Evolutionary conservation across 192 early-diverging fungal genomes (phyloP), one percentile per base, ranked within the genome.

Genomic region (Coemansia sp.): DNA sequence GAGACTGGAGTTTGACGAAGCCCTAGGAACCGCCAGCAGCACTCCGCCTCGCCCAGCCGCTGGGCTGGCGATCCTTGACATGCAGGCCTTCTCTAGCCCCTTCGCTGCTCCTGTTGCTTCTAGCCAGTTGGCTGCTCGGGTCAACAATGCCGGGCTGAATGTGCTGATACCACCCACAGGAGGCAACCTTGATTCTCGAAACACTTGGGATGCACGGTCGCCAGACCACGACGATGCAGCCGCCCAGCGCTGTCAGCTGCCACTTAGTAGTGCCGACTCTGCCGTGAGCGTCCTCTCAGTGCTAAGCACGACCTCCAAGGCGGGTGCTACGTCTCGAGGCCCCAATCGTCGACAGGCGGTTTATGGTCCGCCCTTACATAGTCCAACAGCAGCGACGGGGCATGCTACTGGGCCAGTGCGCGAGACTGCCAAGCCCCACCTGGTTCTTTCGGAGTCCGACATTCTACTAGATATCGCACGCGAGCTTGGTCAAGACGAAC

Each of bases 391-490:
- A 4, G 22, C 62, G 2, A 56, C 44, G 18, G 45, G 53, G 15
- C 53, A 65, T 53, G 2, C 49, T 71, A 24, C 55, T 58, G 45
- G 45, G 15, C 30, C 40, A n/a, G 32, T 34, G 18, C 32, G 58
- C 62, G 69, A 71, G n/a, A 20, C 45, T 20, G 45, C 15, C 41
- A 39, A 47, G 38, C 29, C 60, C n/a, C 49, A 69, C 16, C 24
- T 47, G 13, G 44, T 24, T 16, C 47, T 40, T 1, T 62, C 53
- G 13, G 68, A 66, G 27, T 50, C 67, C 3, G 67, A 70, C 52
- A 76, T 81, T 58, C 58, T 81, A 44, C 55, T 76, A 24, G 78
- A 81, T 53, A 81, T 81, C 73, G 78, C 78, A 41, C 73, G 78
- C 38, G 78, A 81, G 67, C 74, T 81, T 34, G 69, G 78, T 41